These are phyloP conservation scores for Tolypocladium tropicale DNA, from an alignment of 2,329 filamentous ascomycete species.

Conservation along the genomic window DNA sequence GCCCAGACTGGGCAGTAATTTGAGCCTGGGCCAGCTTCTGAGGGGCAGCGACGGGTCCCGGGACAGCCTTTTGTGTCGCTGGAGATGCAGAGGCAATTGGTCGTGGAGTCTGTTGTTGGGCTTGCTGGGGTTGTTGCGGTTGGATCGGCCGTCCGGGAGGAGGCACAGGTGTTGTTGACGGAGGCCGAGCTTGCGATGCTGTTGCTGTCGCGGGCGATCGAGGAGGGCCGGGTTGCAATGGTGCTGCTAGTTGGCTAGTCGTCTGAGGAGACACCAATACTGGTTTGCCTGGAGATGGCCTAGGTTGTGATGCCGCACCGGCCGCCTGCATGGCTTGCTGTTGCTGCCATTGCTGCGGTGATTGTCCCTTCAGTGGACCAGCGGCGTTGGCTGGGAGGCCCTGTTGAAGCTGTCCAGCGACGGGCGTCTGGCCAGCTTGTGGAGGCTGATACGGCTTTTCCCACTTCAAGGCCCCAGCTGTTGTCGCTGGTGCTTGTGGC, in stretches of 20 bases:
- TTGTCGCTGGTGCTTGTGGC: slow-evolving; percentile 12
- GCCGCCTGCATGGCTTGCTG: slow-evolving; percentile 6
- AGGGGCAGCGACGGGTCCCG: slow-evolving; percentile 13
- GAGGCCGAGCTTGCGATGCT: slow-evolving; percentile 16
- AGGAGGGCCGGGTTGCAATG: slow-evolving; percentile 22
- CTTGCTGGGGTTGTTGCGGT: slow-evolving; percentile 15
- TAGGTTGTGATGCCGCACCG: slow-evolving; percentile 5
- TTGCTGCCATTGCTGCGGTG: slow-evolving; percentile 8
- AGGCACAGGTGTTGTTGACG: slow-evolving; percentile 22
- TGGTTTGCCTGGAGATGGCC: slow-evolving; percentile 15
- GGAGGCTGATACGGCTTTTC: slow-evolving; percentile 30
- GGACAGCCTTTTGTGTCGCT: slow-evolving; percentile 11
- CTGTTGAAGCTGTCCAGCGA: slow-evolving; percentile 15
- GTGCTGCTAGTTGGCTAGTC: slow-evolving; percentile 22
- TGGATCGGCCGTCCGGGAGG: slow-evolving; percentile 23
- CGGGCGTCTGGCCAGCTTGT: slow-evolving; percentile 12
- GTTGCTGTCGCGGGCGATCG: slow-evolving; percentile 12
- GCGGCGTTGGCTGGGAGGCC: slow-evolving; percentile 11
- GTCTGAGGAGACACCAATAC: slow-evolving; percentile 24
- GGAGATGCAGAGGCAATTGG: slow-evolving; percentile 22
- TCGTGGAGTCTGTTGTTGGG: slow-evolving; percentile 11
- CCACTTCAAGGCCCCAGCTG: slow-evolving; percentile 24
- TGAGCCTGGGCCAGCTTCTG: slow-evolving; percentile 22
- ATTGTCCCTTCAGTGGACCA: slow-evolving; percentile 11
- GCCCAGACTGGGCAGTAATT: slow-evolving; percentile 12